phyloP scores from a whole-genome alignment of 106 monocot genomes.

The Dactylorhiza incarnata region DNA sequence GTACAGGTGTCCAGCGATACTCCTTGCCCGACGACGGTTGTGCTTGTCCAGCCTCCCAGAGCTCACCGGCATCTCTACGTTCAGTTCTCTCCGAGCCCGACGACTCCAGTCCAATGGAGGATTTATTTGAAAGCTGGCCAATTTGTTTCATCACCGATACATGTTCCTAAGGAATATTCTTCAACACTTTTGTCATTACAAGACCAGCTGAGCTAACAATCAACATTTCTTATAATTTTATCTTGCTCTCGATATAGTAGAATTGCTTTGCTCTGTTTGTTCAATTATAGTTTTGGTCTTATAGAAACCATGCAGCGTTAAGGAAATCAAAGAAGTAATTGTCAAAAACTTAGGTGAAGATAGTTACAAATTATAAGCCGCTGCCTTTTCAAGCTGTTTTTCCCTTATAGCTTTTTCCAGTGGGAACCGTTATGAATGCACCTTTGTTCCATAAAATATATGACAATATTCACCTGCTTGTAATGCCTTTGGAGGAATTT shows the following conservation, averaged over 20 bases:
- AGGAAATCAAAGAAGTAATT: constrained; percentile 63
- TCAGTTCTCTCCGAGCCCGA: no score
- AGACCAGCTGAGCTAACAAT: constrained; percentile 55
- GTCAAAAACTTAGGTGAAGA: constrained; percentile 61
- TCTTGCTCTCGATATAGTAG: neutral
- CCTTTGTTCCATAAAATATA: neutral
- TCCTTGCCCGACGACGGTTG: no score
- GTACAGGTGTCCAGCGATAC: no score
- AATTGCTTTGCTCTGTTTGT: constrained; percentile 3
- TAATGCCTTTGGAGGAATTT: neutral
- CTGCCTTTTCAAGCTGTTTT: neutral
- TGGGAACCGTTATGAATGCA: neutral
- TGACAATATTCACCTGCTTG: neutral
- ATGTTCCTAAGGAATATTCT: constrained; percentile 91
- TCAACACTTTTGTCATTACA: constrained; percentile 79
- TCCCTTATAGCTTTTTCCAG: neutral
- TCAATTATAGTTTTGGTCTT: constrained; percentile 8
- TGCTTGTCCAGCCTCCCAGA: no score
- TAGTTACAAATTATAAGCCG: constrained; percentile 58
- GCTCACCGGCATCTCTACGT: no score
- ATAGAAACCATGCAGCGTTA: constrained; percentile 63
- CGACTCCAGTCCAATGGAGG: constrained; percentile 89
- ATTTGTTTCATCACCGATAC: constrained; percentile 80
- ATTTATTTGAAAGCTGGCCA: constrained; percentile 98
- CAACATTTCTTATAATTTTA: neutral